Percentiles rank a stretch among this genome's conserved stretches.
Evolutionary conservation across 2,329 filamentous ascomycete species (phyloP).

Genomic region (Beauveria bassiana): DNA sequence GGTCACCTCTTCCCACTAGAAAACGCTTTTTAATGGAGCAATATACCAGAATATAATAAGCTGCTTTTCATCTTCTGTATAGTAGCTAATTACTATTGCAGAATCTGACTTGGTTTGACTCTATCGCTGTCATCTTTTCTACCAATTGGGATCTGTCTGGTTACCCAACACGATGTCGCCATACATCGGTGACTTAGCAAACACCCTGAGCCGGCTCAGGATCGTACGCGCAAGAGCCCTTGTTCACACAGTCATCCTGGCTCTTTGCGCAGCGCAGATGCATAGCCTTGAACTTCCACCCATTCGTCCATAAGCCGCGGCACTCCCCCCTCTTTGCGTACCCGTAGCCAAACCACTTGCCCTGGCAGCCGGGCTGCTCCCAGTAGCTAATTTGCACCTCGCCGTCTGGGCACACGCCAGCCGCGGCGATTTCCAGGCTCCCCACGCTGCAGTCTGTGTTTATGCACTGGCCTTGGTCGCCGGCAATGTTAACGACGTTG

Average conservation of each 20-base stretch:
- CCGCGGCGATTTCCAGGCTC: neutral
- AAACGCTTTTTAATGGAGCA: neutral
- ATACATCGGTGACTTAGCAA: neutral
- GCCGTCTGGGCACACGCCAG: neutral
- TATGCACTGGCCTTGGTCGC: conserved; percentile 2
- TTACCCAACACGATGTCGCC: neutral
- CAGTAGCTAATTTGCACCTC: conserved; percentile 8
- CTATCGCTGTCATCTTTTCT: neutral
- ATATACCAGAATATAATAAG: neutral
- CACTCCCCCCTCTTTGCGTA: neutral
- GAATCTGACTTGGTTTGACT: neutral
- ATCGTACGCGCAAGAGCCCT: neutral
- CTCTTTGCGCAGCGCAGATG: neutral
- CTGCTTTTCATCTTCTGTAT: neutral
- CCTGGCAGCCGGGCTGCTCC: conserved; percentile 2
- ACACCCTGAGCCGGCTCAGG: neutral
- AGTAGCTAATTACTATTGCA: neutral
- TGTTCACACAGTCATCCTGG: neutral
- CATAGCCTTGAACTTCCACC: neutral
- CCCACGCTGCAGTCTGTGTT: conserved; percentile 8
- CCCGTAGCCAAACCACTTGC: conserved; percentile 6
- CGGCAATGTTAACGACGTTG: neutral
- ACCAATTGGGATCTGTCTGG: neutral
- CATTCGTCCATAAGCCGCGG: neutral
- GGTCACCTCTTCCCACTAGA: too few relatives aligned